phyloP scores from a whole-genome alignment of 805 yeast genomes.

The Diddensiella caesifluorescens region DNA sequence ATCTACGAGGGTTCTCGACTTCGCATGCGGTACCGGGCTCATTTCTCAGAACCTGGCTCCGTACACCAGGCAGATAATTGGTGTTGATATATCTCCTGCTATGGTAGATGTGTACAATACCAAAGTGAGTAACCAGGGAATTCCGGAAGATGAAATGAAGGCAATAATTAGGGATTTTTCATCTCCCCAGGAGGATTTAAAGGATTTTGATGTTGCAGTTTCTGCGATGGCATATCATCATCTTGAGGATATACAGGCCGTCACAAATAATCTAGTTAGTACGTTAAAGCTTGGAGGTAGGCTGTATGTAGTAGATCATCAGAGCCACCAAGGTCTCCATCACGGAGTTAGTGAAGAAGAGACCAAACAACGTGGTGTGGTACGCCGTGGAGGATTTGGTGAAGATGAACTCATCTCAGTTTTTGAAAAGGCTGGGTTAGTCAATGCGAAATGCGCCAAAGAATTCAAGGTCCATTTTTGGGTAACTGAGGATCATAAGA shows the following conservation, averaged over 20 bases:
- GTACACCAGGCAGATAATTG: slow-evolving; percentile 19
- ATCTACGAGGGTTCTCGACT: slow-evolving; percentile 23
- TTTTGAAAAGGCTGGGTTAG: slow-evolving; percentile 12
- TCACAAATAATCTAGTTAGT: slow-evolving; percentile 13
- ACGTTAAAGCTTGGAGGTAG: slow-evolving; percentile 20
- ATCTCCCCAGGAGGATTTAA: slow-evolving; percentile 6
- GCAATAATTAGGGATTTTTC: slow-evolving; percentile 19
- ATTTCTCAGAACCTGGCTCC: slow-evolving; percentile 21
- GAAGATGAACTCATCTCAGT: slow-evolving; percentile 6
- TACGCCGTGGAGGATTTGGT: slow-evolving; percentile 13
- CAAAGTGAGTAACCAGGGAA: slow-evolving; percentile 21
- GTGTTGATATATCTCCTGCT: slow-evolving; percentile 24
- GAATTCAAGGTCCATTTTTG: slow-evolving; percentile 14
- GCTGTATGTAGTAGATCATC: slow-evolving; percentile 17
- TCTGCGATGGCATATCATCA: slow-evolving; percentile 26
- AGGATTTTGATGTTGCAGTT: slow-evolving; percentile 22
- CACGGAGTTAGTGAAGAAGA: slow-evolving; percentile 12
- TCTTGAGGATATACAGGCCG: slow-evolving; percentile 16
- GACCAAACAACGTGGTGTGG: slow-evolving; percentile 12
- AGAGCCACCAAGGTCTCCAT: slow-evolving; percentile 7
- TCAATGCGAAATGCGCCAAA: slow-evolving; percentile 2
- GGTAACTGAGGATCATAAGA: slow-evolving; percentile 8
- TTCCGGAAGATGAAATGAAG: slow-evolving; percentile 17
- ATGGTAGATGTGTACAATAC: slow-evolving; percentile 23
- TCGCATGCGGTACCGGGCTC: slow-evolving; percentile 27